Evolutionary conservation across 2,329 filamentous ascomycete genomes (phyloP).

Genomic region (Xylaria sp.): DNA sequence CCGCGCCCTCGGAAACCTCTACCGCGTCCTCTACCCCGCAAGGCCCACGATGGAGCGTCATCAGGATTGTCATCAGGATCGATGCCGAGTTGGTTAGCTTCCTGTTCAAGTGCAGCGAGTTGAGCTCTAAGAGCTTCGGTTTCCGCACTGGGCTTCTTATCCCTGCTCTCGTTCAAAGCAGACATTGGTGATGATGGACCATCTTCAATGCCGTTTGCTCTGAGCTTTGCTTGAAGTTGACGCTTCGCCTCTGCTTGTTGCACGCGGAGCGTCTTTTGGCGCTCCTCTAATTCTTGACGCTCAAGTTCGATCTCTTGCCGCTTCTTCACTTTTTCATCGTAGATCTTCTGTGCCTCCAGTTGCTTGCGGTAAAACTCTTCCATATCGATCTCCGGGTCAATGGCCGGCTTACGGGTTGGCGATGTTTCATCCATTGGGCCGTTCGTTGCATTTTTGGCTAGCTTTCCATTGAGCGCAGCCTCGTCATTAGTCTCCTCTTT

Average conservation of each 20-base stretch:
- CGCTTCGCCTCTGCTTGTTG: constrained; percentile 73
- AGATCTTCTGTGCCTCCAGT: constrained; percentile 74
- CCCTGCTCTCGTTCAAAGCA: constrained; percentile 38
- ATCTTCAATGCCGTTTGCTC: constrained; percentile 57
- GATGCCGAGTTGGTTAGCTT: constrained; percentile 75
- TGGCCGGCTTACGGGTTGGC: constrained; percentile 23
- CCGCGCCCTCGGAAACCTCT: constrained; percentile 53
- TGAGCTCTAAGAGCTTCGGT: constrained; percentile 76
- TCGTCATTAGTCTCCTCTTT: constrained; percentile 59
- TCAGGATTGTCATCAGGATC: constrained; percentile 65
- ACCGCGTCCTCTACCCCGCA: constrained; percentile 53
- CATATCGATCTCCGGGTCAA: constrained; percentile 69
- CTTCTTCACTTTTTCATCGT: constrained; percentile 72
- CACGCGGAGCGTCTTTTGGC: constrained; percentile 69
- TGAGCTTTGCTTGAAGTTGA: constrained; percentile 69
- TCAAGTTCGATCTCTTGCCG: constrained; percentile 70
- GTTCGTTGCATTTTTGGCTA: constrained; percentile 47
- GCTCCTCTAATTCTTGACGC: constrained; percentile 71
- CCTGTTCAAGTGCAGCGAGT: constrained; percentile 76
- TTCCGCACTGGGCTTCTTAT: constrained; percentile 54
- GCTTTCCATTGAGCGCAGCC: constrained; percentile 43
- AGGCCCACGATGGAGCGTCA: constrained; percentile 50
- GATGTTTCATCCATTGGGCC: constrained; percentile 42
- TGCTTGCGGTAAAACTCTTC: constrained; percentile 76
- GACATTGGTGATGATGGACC: constrained; percentile 34